phyloP scores from a whole-genome alignment of 1,284 basidiomycete species.

The Stereum hirsutum region DNA sequence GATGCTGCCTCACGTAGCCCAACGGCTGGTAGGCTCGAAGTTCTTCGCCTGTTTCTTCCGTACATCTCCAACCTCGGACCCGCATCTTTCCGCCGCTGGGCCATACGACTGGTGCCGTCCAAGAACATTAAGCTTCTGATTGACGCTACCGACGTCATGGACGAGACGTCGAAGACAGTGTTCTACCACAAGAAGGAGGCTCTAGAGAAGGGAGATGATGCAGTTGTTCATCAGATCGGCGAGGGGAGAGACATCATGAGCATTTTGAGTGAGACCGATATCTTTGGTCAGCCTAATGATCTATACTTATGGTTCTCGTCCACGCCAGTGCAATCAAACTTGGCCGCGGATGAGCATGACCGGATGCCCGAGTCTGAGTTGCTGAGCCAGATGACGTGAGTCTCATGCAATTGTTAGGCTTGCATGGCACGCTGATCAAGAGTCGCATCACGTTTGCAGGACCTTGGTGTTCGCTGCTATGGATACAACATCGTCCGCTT shows the following conservation, averaged over 20 bases:
- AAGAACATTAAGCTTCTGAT: constrained; percentile 20
- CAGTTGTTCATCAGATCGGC: constrained; percentile 20
- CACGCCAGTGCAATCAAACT: no score
- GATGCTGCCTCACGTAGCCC: constrained; percentile 9
- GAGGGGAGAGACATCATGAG: constrained; percentile 35
- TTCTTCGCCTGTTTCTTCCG: constrained; percentile 24
- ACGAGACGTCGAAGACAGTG: constrained; percentile 25
- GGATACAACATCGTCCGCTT: no score
- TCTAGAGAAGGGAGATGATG: constrained; percentile 24
- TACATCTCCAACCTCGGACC: background rate
- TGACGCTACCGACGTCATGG: constrained; percentile 25
- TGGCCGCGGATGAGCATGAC: no score
- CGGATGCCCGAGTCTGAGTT: no score
- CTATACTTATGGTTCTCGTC: no score
- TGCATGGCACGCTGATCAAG: no score
- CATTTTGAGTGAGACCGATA: constrained; percentile 32
- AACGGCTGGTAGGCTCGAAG: constrained; percentile 11
- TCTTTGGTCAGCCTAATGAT: no score
- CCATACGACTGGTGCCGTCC: constrained; percentile 23
- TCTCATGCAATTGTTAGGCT: no score
- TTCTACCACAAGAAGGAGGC: constrained; percentile 24
- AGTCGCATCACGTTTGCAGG: no score
- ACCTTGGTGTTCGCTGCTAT: no score
- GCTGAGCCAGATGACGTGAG: no score
- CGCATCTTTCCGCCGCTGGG: constrained; percentile 18